A percentile compares a stretch with the other conserved stretches of the same genome.
Conservation (phyloP, 305 asterid species). For the Solanum hybrid region DNA sequence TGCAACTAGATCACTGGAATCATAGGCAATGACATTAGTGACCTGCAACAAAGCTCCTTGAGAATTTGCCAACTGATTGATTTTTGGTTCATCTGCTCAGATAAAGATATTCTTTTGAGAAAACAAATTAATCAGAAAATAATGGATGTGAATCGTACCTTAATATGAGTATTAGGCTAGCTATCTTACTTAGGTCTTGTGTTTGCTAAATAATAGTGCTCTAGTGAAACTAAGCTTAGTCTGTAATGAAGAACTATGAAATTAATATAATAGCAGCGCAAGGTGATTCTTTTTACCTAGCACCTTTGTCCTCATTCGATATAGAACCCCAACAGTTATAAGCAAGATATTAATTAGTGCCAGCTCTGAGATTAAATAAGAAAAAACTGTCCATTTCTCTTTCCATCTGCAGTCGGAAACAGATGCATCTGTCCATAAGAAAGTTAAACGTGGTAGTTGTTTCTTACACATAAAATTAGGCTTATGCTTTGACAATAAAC, state of each 20-base stretch:
- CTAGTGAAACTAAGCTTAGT: neutral
- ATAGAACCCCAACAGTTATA: neutral
- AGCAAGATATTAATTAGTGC: neutral
- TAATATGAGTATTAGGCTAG: neutral
- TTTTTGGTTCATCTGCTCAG: neutral
- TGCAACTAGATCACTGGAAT: neutral
- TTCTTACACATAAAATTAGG: neutral
- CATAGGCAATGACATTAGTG: neutral
- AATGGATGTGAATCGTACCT: neutral
- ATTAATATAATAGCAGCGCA: neutral
- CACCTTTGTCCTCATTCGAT: neutral
- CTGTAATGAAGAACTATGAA: too few relatives aligned
- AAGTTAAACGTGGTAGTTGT: neutral
- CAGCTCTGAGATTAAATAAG: neutral
- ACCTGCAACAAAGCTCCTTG: neutral
- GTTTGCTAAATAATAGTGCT: neutral
- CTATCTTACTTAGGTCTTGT: neutral
- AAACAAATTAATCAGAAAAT: neutral
- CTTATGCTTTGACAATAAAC: neutral
- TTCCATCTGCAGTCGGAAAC: too few relatives aligned
- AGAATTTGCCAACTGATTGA: neutral
- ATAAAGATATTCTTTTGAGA: neutral
- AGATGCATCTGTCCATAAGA: neutral
- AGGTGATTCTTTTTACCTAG: neutral
- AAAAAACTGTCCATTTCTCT: neutral